These are phyloP conservation scores for Cadophora luteo-olivacea DNA, from an alignment of 2,329 filamentous ascomycete species.

Conservation along the genomic window DNA sequence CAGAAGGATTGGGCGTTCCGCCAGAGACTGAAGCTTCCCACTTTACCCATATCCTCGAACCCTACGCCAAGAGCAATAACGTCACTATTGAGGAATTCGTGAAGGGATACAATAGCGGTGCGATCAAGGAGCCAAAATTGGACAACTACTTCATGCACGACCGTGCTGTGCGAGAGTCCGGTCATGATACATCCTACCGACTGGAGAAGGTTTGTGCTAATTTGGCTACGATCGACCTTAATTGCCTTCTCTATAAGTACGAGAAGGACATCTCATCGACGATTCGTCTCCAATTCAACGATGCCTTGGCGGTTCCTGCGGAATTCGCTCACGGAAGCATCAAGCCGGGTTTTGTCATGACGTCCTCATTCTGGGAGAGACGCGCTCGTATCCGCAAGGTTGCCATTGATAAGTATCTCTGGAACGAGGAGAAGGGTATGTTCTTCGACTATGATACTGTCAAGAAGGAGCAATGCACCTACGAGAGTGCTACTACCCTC, in stretches of 20 bases:
- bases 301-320: conserved; percentile 79
- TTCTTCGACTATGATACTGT: conserved; percentile 97
- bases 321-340: conserved; percentile 79
- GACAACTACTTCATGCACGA: conserved; percentile 98
- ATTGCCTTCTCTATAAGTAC: conserved; percentile 95
- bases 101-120: conserved; percentile 80
- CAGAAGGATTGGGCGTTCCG: conserved; percentile 59
- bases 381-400: conserved; percentile 83
- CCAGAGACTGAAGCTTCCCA: conserved; percentile 63
- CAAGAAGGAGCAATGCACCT: conserved; percentile 79
- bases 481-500: conserved; percentile 93
- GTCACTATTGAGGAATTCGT: conserved; percentile 88
- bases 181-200: conserved; percentile 95
- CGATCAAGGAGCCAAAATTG: conserved; percentile 82
- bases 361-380: conserved; percentile 89
- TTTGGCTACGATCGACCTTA: conserved; percentile 91
- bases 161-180: conserved; percentile 92
- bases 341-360: conserved; percentile 73
- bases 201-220: conserved; percentile 87
- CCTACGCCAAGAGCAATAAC: conserved; percentile 62
- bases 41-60: conserved; percentile 52
- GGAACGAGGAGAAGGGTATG: conserved; percentile 92
- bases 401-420: conserved; percentile 90
- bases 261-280: conserved; percentile 90
- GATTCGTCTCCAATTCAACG: conserved; percentile 84